Base-by-base conservation (phyloP, 257 asterid genomes). In the Nicotiana tomentosiformis region DNA sequence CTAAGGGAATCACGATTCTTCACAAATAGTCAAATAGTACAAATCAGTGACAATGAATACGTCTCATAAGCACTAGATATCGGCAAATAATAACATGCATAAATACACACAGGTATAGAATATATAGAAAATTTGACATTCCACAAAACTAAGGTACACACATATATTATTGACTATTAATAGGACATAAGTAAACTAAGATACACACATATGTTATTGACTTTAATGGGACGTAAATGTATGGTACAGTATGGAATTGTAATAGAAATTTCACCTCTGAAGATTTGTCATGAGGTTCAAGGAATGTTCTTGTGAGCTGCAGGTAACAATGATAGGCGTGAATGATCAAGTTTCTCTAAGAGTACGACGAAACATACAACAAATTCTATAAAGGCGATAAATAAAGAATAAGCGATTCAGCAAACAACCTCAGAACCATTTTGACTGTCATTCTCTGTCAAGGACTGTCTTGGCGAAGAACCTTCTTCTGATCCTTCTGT, bases 211-310 rank as follows among this genome's bases (percentile, higher is more conserved):
- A 39, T n/a, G 33, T 46, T 46, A 72, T 20, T 70, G 60, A 3
- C 20, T 72, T 58, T 5, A 20, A 20, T 39, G 2, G 33, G n/a
- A 43, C 0, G 1, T 37, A n/a, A 10, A 5, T 72, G 37, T 6
- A 30, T 20, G 61, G 79, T 43, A 20, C 29, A 12, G 6, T 70
- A 72, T 43, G 61, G 81, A 80, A n/a, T 56, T 29, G 7, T 16
- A 37, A 79, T 56, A 83, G 66, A 29, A 79, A 39, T 20, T 69
- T 91, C 83, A 92, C 95, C 94, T 91, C 93, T 32, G 89, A 87
- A 82, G 90, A 88, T 81, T 87, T 89, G 77, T 92, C 94, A 46
- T 70, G 81, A 56, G 88, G 85, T 85, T 92, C 91, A 53, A 85
- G 87, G 83, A 76, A 91, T 80, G 84, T 77, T 82, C 89, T 84